Conservation (phyloP, 208 protist genomes). For the Leishmania amazonensis region DNA sequence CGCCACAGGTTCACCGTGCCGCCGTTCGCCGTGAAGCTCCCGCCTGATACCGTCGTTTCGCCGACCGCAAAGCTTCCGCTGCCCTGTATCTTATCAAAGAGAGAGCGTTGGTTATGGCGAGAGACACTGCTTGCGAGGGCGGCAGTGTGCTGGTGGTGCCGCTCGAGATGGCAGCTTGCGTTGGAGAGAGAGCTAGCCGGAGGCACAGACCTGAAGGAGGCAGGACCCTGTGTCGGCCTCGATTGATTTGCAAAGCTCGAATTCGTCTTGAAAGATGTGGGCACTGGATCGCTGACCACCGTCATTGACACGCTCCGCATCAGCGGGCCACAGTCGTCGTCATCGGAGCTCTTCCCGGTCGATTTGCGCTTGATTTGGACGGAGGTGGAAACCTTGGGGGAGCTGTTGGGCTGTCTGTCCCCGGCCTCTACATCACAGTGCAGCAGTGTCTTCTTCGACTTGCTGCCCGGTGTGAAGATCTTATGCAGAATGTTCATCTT, state of each 20-base stretch:
- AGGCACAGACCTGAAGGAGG: slow-evolving; percentile 12
- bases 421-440: not conserved
- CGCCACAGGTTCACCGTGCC: slow-evolving; percentile 39
- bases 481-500: slow-evolving; percentile 31
- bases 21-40: slow-evolving; percentile 7
- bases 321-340: slow-evolving; percentile 3
- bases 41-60: not conserved
- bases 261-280: slow-evolving; percentile 40
- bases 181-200: slow-evolving; percentile 8
- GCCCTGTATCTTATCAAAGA: slow-evolving; percentile 20
- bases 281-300: slow-evolving; percentile 45
- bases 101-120: slow-evolving; percentile 17
- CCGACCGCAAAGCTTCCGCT: slow-evolving; percentile 21
- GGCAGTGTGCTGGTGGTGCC: slow-evolving; percentile 14
- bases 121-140: slow-evolving; percentile 19
- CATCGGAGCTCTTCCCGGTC: slow-evolving; percentile 15
- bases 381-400: slow-evolving; percentile 8
- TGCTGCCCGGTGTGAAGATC: slow-evolving; percentile 30
- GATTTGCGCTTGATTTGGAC: slow-evolving; percentile 18
- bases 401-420: not conserved
- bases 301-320: slow-evolving; percentile 24
- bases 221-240: not conserved
- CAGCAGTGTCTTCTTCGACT: slow-evolving; percentile 22
- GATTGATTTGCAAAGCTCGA: slow-evolving; percentile 23
- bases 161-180: slow-evolving; percentile 13